A percentile compares a stretch with the other conserved stretches of the same genome.
Conservation (phyloP, 129 eudicot genomes). For the Flaveria robusta region DNA sequence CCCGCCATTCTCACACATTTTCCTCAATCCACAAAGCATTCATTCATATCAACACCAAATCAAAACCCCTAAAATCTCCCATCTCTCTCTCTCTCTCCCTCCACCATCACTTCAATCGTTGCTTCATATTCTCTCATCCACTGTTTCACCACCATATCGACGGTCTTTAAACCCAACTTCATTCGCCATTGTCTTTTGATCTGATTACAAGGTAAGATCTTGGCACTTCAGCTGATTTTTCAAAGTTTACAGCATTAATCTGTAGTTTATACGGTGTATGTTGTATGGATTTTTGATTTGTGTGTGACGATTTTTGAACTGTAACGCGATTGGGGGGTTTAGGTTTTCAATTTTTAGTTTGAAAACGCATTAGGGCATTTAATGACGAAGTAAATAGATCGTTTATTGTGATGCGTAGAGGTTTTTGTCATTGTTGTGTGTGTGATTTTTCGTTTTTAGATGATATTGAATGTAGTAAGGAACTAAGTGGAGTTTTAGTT, state of each 20-base stretch:
- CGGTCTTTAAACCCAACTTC: neutral
- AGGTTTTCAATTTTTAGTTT: neutral
- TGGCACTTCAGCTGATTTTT: neutral
- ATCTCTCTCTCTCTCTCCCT: conserved; percentile 2
- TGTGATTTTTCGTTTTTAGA: neutral
- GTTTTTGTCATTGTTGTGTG: neutral
- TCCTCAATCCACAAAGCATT: conserved; percentile 27
- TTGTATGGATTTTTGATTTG: neutral
- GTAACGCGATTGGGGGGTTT: neutral
- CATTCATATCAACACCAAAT: conserved; percentile 16
- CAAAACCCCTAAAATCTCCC: conserved; percentile 19
- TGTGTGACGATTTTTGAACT: conserved; percentile 1
- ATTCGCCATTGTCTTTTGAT: neutral
- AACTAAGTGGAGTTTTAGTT: neutral
- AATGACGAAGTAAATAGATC: neutral
- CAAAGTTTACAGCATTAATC: neutral
- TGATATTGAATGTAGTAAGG: neutral
- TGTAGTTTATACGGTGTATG: neutral
- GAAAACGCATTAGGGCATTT: neutral
- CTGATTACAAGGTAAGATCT: conserved; percentile 10
- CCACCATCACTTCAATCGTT: conserved; percentile 20
- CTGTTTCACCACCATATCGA: neutral
- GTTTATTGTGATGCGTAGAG: neutral
- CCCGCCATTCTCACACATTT: conserved; percentile 31
- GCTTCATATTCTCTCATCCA: conserved; percentile 13